These are phyloP conservation scores for Ceriops tagal DNA, from an alignment of 345 rosid genomes.

Conservation along the genomic window DNA sequence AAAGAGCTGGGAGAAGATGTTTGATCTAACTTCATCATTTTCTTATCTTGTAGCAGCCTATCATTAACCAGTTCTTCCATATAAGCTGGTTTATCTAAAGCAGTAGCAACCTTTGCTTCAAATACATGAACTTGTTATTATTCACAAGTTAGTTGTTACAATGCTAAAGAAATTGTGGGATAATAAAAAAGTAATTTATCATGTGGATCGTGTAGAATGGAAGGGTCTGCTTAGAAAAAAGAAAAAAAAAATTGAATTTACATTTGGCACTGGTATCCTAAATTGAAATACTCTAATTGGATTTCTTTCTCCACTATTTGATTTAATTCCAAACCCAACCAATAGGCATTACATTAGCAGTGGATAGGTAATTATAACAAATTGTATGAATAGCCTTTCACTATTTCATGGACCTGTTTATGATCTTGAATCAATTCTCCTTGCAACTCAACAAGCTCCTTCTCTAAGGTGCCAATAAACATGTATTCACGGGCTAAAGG, in stretches of 20 bases:
- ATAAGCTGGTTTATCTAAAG: slow-evolving; percentile 86
- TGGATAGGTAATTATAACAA: too few species aligned
- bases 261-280: not conserved
- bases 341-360: too few species aligned
- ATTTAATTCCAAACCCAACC: too few species aligned
- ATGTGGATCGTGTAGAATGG: slow-evolving; percentile 1
- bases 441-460: slow-evolving; percentile 87
- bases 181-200: not conserved
- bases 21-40: slow-evolving; percentile 35
- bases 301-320: too few species aligned
- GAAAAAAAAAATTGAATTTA: not conserved
- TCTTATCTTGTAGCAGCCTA: slow-evolving; percentile 62
- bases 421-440: slow-evolving; percentile 79
- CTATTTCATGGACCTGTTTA: slow-evolving; percentile 49
- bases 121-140: slow-evolving; percentile 82
- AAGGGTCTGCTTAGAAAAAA: not conserved
- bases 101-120: slow-evolving; percentile 87
- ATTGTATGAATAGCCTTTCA: too few species aligned
- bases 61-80: slow-evolving; percentile 87
- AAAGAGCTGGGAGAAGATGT: slow-evolving; percentile 48
- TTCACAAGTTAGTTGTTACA: slow-evolving; percentile 14
- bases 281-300: too few species aligned
- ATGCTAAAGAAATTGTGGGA: slow-evolving; percentile 5
- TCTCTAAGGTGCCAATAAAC: slow-evolving; percentile 81
- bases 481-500: slow-evolving; percentile 93